phyloP scores from a whole-genome alignment of 768 basidiomycete genomes.

The Trametes sanguinea region DNA sequence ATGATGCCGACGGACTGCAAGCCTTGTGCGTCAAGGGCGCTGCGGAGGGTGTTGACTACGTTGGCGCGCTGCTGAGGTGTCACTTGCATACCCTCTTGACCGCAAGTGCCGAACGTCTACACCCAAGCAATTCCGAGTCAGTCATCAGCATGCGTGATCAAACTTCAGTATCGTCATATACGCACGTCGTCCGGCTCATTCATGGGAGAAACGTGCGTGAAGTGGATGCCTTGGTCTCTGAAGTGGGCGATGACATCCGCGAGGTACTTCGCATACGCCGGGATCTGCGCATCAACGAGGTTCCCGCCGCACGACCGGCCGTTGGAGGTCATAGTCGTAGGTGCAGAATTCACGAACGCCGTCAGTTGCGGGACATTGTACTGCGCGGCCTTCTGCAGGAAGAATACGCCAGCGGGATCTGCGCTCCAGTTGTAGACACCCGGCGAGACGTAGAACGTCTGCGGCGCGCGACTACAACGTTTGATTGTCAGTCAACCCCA shows the following conservation, averaged over 20 bases:
- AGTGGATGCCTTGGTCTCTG: constrained; percentile 38
- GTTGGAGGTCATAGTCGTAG: constrained; percentile 27
- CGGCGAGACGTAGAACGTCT: constrained; percentile 5
- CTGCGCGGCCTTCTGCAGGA: constrained; percentile 41
- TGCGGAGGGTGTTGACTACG: constrained; percentile 40
- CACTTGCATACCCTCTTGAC: constrained; percentile 51
- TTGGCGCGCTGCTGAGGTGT: constrained; percentile 43
- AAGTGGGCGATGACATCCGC: constrained; percentile 46
- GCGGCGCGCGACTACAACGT: constrained; percentile 16
- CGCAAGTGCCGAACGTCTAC: constrained; percentile 41
- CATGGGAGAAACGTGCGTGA: constrained; percentile 46
- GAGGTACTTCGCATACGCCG: constrained; percentile 44
- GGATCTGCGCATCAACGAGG: constrained; percentile 20
- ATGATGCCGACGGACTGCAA: constrained; percentile 25
- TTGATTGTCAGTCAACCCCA: neutral
- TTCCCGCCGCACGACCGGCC: constrained; percentile 23
- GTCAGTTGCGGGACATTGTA: constrained; percentile 41
- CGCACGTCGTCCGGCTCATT: constrained; percentile 30
- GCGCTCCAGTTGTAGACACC: constrained; percentile 44
- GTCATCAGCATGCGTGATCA: no score
- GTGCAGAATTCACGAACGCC: constrained; percentile 46
- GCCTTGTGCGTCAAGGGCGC: constrained; percentile 14
- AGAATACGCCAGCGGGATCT: constrained; percentile 44
- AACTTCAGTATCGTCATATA: constrained; percentile 35
- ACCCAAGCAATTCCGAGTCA: constrained; percentile 1